Base-by-base conservation (phyloP, 768 basidiomycete species). In the Leccinum ochraceum region DNA sequence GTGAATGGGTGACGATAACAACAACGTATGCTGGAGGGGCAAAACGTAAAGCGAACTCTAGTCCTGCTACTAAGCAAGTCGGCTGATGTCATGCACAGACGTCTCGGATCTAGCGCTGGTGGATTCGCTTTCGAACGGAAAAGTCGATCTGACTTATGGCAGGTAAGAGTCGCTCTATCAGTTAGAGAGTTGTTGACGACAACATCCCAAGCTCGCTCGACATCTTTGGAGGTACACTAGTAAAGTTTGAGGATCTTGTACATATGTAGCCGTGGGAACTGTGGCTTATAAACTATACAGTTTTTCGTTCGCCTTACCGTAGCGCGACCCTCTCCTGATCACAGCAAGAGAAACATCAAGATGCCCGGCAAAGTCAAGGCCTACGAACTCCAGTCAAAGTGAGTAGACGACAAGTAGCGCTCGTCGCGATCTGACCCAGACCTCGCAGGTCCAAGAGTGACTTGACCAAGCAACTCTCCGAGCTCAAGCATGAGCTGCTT, bases 1-100 rank as follows among this genome's bases (percentile, higher is more conserved):
- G 95, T 0, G 82, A 95, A 77, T 98, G 95, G 96, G 89, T 88
- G 14, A 81, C 75, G 1, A 90, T 98, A 63, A 94, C 95, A 1
- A 92, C 93, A 1, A 98, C 97, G 10, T 99, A 99, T 71, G 97
- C 97, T 0, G 97, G 97, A 3, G 97, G 97, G 11, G 97, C 97
- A 2, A 92, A 87, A 79, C 86, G 95, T 92, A 70, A 42, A 66
- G 63, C 22, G 8, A 56, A 39, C 50, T 50, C 48, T 34, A 3
- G 37, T 44, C n/a, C 17, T 6, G 20, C n/a, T 50, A 9, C 13
- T 50, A 9, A 2, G 2, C 58, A 3, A 48, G 32, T 54, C 57
- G n/a, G 37, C 54, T 63, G 28, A 68, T 44, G n/a, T 37, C 17
- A 32, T 58, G 8, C 39, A 51, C 64, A 95, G 95, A 89, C 59